Evolutionary conservation across 2,329 filamentous ascomycete genomes (phyloP).

Genomic region (Epichloe coenophiala): DNA sequence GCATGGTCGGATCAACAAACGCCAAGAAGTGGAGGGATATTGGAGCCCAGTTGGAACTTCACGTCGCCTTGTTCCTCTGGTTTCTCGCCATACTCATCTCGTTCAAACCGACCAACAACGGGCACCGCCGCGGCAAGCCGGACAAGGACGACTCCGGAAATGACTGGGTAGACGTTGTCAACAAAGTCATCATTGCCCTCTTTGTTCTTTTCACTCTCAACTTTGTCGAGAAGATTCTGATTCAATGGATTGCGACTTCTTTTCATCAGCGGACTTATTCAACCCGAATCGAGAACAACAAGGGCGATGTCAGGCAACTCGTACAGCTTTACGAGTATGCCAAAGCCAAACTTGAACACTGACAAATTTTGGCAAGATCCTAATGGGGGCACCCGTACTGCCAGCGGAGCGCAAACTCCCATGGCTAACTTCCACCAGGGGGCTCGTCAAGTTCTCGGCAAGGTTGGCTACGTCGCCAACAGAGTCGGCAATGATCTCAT

Average conservation of each 20-base stretch:
- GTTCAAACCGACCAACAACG: conserved; percentile 68
- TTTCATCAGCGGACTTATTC: conserved; percentile 88
- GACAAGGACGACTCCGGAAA: conserved; percentile 33
- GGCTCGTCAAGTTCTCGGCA: conserved; percentile 61
- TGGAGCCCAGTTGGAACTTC: conserved; percentile 72
- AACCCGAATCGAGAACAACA: conserved; percentile 82
- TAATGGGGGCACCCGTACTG: conserved; percentile 18
- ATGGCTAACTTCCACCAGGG: conserved; percentile 60
- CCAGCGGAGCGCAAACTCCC: conserved; percentile 58
- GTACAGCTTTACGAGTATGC: conserved; percentile 53
- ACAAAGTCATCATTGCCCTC: conserved; percentile 77
- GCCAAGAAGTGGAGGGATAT: conserved; percentile 89
- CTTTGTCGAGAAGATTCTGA: conserved; percentile 81
- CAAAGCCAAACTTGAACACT: conserved; percentile 54
- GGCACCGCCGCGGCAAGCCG: conserved; percentile 28
- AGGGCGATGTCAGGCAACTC: conserved; percentile 62
- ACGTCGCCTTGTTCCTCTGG: conserved; percentile 83
- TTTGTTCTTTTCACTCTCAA: conserved; percentile 72
- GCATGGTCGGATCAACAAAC: conserved; percentile 67
- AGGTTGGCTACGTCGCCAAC: conserved; percentile 73
- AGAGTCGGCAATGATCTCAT: conserved; percentile 87
- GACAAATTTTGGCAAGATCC: conserved; percentile 35
- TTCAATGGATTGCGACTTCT: conserved; percentile 85
- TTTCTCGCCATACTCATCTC: conserved; percentile 76
- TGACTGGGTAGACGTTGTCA: conserved; percentile 62